phyloP scores from a whole-genome alignment of 345 rosid species.

The Salix suchowensis region DNA sequence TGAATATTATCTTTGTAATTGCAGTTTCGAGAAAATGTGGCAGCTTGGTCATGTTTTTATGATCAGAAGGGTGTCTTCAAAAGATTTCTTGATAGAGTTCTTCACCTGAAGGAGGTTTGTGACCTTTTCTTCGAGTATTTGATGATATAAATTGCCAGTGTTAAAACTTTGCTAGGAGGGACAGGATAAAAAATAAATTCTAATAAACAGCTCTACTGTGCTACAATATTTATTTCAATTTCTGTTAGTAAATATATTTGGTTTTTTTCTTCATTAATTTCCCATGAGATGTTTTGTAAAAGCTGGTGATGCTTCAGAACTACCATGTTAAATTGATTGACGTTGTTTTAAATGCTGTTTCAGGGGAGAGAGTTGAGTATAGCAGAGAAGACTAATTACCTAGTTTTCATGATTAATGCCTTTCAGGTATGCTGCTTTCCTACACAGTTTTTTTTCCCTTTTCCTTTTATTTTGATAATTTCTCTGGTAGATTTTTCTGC shows the following conservation, averaged over 20 bases:
- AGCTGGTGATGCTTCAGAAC: too few relatives aligned
- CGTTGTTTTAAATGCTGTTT: conserved; percentile 16
- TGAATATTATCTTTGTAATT: conserved; percentile 5
- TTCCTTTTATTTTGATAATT: too few relatives aligned
- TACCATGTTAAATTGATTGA: not conserved
- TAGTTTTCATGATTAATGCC: conserved; percentile 93
- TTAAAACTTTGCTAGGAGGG: too few relatives aligned
- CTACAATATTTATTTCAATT: too few relatives aligned
- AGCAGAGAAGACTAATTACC: conserved; percentile 89
- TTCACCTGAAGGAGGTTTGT: conserved; percentile 86
- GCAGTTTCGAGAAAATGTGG: conserved; percentile 97
- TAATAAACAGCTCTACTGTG: too few relatives aligned
- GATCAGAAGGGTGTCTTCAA: conserved; percentile 64
- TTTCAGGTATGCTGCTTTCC: conserved; percentile 67
- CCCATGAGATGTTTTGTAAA: too few relatives aligned
- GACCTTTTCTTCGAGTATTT: not conserved
- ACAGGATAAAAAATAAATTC: too few relatives aligned
- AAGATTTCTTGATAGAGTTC: conserved; percentile 74
- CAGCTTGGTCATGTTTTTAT: conserved; percentile 94
- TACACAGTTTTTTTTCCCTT: too few relatives aligned
- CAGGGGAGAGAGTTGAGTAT: conserved; percentile 81
- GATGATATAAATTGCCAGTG: too few relatives aligned
- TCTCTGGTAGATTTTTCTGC: too few relatives aligned
- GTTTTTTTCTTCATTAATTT: not conserved
- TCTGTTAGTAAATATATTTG: not conserved